phyloP scores from a whole-genome alignment of 1,139 yeast species.

The Pichia inconspicua region DNA sequence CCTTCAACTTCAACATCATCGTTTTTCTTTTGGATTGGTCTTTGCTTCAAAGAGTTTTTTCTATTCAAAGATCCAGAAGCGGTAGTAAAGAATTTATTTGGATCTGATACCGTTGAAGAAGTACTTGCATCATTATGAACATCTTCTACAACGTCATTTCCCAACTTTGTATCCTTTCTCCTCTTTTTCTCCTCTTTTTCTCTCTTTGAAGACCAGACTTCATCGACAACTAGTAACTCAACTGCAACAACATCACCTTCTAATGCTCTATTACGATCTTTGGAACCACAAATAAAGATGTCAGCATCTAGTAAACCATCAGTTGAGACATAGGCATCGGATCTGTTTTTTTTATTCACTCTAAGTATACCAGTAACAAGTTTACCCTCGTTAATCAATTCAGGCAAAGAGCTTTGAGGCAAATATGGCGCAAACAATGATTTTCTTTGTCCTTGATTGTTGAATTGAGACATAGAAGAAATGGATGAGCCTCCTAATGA shows the following conservation, averaged over 20 bases:
- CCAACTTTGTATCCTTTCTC: constrained; percentile 55
- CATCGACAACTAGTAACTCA: constrained; percentile 88
- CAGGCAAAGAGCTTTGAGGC: constrained; percentile 90
- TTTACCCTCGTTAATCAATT: constrained; percentile 79
- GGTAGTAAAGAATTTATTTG: constrained; percentile 18
- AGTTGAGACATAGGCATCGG: constrained; percentile 95
- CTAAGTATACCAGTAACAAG: constrained; percentile 87
- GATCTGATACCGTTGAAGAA: constrained; percentile 16
- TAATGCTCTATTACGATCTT: constrained; percentile 93
- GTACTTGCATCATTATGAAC: constrained; percentile 66
- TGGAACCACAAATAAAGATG: constrained; percentile 96
- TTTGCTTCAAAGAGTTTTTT: constrained; percentile 85
- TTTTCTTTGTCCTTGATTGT: constrained; percentile 49
- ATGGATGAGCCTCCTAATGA: constrained; percentile 53
- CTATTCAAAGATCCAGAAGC: constrained; percentile 44
- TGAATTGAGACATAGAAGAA: constrained; percentile 42
- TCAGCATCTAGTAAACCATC: constrained; percentile 95
- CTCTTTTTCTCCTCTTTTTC: constrained; percentile 97
- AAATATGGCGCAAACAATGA: constrained; percentile 92
- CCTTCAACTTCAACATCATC: constrained; percentile 99
- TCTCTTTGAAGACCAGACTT: constrained; percentile 93
- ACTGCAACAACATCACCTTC: constrained; percentile 97
- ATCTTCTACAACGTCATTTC: constrained; percentile 46
- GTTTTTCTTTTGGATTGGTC: constrained; percentile 97
- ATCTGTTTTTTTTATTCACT: constrained; percentile 90